These are phyloP conservation scores for Basipetospora chlamydospora DNA, from an alignment of 2,329 filamentous ascomycete species.

Conservation along the genomic window DNA sequence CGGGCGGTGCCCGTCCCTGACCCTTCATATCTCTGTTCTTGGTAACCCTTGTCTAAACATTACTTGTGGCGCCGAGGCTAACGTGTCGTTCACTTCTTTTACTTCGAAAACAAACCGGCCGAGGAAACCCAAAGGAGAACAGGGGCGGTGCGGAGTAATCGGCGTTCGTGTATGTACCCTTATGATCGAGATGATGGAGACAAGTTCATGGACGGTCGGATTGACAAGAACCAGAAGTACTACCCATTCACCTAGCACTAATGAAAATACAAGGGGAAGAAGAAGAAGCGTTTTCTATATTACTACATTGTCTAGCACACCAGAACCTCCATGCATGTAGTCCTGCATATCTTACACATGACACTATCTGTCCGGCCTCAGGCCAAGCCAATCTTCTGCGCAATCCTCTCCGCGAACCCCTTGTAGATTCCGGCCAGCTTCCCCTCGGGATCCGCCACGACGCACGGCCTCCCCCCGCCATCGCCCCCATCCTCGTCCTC, in stretches of 20 bases:
- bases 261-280: background rate
- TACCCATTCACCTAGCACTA: no score
- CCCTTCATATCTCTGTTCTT: no score
- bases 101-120: no score
- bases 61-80: constrained; percentile 2
- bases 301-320: background rate
- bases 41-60: constrained; percentile 5
- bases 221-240: no score
- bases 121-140: no score
- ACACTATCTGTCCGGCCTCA: background rate
- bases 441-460: constrained; percentile 72
- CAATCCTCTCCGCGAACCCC: constrained; percentile 47
- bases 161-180: no score
- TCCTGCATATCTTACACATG: background rate
- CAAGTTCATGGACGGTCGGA: no score
- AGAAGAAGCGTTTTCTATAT: no score
- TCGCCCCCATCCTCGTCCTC: no score
- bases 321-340: background rate
- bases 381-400: constrained; percentile 25
- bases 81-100: background rate
- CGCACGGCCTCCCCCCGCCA: constrained; percentile 63
- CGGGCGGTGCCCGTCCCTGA: no score
- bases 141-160: no score
- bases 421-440: constrained; percentile 58
- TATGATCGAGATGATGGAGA: no score